phyloP scores from a whole-genome alignment of 805 yeast genomes.

The Hanseniaspora hatyaiensis region DNA sequence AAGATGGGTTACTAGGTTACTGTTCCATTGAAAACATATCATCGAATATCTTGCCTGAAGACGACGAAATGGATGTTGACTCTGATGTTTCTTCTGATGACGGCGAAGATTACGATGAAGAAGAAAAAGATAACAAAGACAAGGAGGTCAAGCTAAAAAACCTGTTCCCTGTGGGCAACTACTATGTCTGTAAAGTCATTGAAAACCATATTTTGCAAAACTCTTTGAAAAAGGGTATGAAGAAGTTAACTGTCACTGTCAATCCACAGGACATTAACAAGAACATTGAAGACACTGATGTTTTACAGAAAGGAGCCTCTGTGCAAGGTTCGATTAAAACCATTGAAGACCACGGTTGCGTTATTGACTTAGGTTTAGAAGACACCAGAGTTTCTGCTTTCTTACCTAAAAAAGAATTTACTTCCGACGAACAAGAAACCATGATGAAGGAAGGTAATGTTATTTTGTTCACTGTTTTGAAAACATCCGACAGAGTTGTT shows the following conservation, averaged over 20 bases:
- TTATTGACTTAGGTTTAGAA: constrained; percentile 55
- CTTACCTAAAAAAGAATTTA: constrained; percentile 57
- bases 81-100: constrained; percentile 35
- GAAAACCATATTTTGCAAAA: constrained; percentile 37
- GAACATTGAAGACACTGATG: constrained; percentile 50
- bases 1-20: constrained; percentile 71
- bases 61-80: constrained; percentile 28
- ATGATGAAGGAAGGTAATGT: constrained; percentile 48
- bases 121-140: constrained; percentile 26
- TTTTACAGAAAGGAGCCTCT: constrained; percentile 42
- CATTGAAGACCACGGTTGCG: constrained; percentile 84
- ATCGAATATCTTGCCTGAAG: constrained; percentile 45
- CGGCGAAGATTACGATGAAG: constrained; percentile 32
- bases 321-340: constrained; percentile 70
- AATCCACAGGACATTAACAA: constrained; percentile 67
- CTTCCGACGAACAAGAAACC: constrained; percentile 30
- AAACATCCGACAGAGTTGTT: constrained; percentile 35
- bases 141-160: constrained; percentile 47
- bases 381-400: constrained; percentile 48
- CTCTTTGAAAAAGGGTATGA: constrained; percentile 31
- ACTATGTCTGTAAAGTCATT: constrained; percentile 72
- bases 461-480: constrained; percentile 47
- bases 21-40: constrained; percentile 67
- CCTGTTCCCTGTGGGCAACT: constrained; percentile 63
- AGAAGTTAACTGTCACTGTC: constrained; percentile 56